phyloP scores from a whole-genome alignment of 1,139 yeast species.

The Debaryomycetaceae sp. region DNA sequence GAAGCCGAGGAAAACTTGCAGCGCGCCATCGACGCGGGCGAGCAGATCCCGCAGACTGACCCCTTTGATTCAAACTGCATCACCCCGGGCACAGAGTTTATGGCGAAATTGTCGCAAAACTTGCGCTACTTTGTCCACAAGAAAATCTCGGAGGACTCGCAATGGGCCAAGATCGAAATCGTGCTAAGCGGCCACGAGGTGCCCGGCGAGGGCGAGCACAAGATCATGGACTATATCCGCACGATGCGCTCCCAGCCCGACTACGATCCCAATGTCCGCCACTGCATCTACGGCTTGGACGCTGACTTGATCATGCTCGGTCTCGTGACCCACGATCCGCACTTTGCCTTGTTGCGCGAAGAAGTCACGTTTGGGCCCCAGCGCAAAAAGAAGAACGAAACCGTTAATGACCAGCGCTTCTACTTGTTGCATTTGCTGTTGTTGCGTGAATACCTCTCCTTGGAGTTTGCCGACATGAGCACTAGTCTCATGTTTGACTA shows the following conservation, averaged over 20 bases:
- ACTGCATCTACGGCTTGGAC: slow-evolving; percentile 94
- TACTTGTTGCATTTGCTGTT: slow-evolving; percentile 74
- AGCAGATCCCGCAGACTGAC: slow-evolving; percentile 53
- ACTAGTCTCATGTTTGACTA: slow-evolving; percentile 58
- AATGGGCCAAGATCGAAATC: slow-evolving; percentile 80
- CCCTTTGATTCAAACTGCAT: slow-evolving; percentile 93
- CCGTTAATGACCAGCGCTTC: slow-evolving; percentile 72
- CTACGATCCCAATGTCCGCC: slow-evolving; percentile 79
- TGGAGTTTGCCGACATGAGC: slow-evolving; percentile 69
- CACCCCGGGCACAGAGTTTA: slow-evolving; percentile 98
- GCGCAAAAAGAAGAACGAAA: slow-evolving; percentile 33
- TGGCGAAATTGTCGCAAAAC: slow-evolving; percentile 80
- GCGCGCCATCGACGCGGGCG: slow-evolving; percentile 54
- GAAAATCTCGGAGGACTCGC: slow-evolving; percentile 80
- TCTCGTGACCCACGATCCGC: slow-evolving; percentile 94
- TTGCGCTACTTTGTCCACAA: slow-evolving; percentile 85
- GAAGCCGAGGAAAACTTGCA: slow-evolving; percentile 76
- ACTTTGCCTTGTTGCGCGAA: slow-evolving; percentile 87
- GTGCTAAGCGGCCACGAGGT: slow-evolving; percentile 92
- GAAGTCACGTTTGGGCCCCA: slow-evolving; percentile 84
- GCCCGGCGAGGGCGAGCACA: slow-evolving; percentile 99
- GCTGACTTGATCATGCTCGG: slow-evolving; percentile 97
- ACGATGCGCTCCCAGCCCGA: slow-evolving; percentile 63
- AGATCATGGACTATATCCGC: slow-evolving; percentile 90
- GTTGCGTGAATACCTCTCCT: slow-evolving; percentile 79